phyloP scores from a whole-genome alignment of 1,284 basidiomycete species.

The Pisolithus thermaeus region DNA sequence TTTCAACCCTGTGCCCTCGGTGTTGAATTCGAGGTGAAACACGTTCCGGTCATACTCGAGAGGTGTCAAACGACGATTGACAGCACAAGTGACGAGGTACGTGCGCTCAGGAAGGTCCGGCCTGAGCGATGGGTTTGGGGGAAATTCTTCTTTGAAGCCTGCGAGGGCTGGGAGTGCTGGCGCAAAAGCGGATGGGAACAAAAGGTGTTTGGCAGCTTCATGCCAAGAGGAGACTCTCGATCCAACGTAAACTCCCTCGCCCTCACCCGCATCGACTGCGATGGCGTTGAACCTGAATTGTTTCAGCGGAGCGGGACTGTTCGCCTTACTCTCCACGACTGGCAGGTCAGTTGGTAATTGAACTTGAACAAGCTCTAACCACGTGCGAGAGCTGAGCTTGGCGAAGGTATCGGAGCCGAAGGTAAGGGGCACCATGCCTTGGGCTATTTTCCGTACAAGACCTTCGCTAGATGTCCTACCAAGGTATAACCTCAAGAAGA shows the following conservation, averaged over 20 bases:
- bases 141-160: conserved; percentile 39
- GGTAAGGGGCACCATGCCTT: conserved; percentile 33
- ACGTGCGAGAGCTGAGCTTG: conserved; percentile 46
- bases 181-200: conserved; percentile 83
- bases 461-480: conserved; percentile 52
- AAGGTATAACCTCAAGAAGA: conserved; percentile 69
- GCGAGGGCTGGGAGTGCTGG: conserved; percentile 35
- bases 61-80: conserved; percentile 94
- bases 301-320: conserved; percentile 38
- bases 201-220: conserved; percentile 82
- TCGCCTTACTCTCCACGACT: conserved; percentile 16
- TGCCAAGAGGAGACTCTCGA: conserved; percentile 74
- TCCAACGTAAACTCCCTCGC: conserved; percentile 53
- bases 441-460: conserved; percentile 47
- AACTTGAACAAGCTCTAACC: conserved; percentile 53
- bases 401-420: conserved; percentile 33
- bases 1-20: conserved; percentile 86
- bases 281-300: conserved; percentile 69
- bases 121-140: conserved; percentile 65
- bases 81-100: conserved; percentile 88
- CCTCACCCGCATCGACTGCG: conserved; percentile 49
- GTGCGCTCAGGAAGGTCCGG: conserved; percentile 90
- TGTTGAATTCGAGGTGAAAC: conserved; percentile 97
- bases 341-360: conserved; percentile 27
- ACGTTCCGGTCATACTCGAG: conserved; percentile 96